Conservation (phyloP, 2,329 filamentous ascomycete genomes). For the Penicillium corylophilum region DNA sequence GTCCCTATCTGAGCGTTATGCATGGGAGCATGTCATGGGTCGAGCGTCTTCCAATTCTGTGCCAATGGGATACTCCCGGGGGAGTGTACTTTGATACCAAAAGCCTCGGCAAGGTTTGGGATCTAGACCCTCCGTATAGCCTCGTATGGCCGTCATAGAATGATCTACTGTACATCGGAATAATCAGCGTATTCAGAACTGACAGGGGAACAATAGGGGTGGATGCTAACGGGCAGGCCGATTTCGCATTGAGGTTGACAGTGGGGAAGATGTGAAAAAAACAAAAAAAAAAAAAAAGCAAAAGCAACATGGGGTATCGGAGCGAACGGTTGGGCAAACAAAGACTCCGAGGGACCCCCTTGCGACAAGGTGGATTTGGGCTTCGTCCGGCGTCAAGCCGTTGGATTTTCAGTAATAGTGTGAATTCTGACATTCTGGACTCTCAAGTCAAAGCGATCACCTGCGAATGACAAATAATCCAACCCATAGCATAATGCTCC, state of each 20-base stretch:
- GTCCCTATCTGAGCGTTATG: constrained; percentile 2
- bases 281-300: not conserved
- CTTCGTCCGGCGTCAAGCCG: not conserved
- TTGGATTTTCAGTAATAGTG: not conserved
- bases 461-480: constrained; percentile 1
- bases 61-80: not conserved
- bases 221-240: constrained; percentile 1
- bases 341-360: constrained; percentile 1
- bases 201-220: not conserved
- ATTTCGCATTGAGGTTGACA: not conserved
- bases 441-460: not conserved
- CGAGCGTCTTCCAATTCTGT: not conserved
- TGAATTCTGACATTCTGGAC: not conserved
- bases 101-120: too few species aligned
- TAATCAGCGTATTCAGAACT: not conserved
- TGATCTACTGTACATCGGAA: not conserved
- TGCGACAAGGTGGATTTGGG: not conserved
- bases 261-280: not conserved
- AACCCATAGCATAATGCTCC: not conserved
- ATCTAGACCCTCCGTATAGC: not conserved
- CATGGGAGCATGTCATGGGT: not conserved
- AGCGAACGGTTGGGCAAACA: constrained; percentile 1
- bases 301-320: not conserved
- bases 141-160: not conserved
- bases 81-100: not conserved